Percentiles rank a stretch among this genome's conserved stretches.
Evolutionary conservation across 768 basidiomycete genomes (phyloP).

Genomic region (Lactifluus volemus): DNA sequence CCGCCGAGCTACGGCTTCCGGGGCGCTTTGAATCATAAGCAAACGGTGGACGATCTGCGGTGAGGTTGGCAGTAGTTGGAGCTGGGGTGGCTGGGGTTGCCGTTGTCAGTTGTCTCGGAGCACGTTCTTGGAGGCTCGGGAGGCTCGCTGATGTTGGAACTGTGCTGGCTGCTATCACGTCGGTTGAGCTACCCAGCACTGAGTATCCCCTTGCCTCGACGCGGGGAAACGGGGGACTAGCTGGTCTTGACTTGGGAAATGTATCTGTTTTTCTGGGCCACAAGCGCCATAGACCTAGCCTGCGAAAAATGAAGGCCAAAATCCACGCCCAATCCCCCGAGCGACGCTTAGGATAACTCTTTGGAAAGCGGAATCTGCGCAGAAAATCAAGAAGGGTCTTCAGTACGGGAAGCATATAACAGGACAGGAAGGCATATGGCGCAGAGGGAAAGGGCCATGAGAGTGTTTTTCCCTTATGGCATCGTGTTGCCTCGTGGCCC

Average conservation of each 20-base stretch:
- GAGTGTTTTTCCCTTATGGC: background rate
- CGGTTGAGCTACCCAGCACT: background rate
- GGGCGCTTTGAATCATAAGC: background rate
- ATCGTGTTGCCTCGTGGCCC: background rate
- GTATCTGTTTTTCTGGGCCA: background rate
- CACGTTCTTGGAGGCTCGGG: background rate
- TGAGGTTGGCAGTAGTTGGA: background rate
- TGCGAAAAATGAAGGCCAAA: slow-evolving; percentile 2
- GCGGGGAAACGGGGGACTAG: background rate
- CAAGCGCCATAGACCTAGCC: background rate
- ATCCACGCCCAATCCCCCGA: background rate
- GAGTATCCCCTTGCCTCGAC: background rate
- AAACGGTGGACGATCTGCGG: background rate
- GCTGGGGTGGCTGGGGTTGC: background rate
- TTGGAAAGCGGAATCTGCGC: background rate
- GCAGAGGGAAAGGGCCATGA: background rate
- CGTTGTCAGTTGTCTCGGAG: background rate
- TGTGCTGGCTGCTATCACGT: background rate
- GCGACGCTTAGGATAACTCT: background rate
- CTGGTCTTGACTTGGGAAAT: background rate
- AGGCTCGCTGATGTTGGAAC: slow-evolving; percentile 4
- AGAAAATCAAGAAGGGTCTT: background rate
- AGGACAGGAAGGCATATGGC: background rate
- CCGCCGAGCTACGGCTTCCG: background rate
- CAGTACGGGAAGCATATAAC: background rate